These are phyloP conservation scores for Boletales sp. DNA, from an alignment of 768 basidiomycete species.

Conservation along the genomic window DNA sequence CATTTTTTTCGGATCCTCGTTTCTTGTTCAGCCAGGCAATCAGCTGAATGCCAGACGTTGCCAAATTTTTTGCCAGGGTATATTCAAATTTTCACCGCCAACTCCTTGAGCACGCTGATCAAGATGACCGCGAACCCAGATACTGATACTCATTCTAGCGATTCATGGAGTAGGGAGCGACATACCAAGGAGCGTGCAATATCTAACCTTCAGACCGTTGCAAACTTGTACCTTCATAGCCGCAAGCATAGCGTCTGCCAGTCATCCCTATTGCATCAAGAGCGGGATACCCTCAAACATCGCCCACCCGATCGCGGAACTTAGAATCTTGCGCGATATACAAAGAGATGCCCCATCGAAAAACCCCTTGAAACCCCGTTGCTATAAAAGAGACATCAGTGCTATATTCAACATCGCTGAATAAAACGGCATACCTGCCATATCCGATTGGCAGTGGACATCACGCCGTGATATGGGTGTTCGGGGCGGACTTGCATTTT, in stretches of 20 bases:
- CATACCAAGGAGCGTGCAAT: no score
- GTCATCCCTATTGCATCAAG: slow-evolving; percentile 53
- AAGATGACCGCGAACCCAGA: no score
- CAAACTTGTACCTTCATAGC: no score
- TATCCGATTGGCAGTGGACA: slow-evolving; percentile 60
- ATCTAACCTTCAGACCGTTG: no score
- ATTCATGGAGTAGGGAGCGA: no score
- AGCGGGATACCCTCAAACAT: slow-evolving; percentile 81
- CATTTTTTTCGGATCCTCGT: no score
- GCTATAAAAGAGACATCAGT: slow-evolving; percentile 40
- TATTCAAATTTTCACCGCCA: slow-evolving; percentile 43
- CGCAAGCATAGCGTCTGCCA: no score
- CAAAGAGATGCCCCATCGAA: slow-evolving; percentile 85
- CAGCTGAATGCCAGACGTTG: no score
- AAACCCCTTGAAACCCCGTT: slow-evolving; percentile 76
- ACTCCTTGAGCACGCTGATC: no score
- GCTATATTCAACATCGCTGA: neutral
- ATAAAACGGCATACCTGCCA: slow-evolving; percentile 51
- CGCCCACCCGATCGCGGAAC: slow-evolving; percentile 90
- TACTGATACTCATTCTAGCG: no score
- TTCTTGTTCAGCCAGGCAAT: no score
- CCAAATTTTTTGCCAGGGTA: no score
- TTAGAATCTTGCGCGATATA: slow-evolving; percentile 80
- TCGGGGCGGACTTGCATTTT: slow-evolving; percentile 89
- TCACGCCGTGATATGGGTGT: slow-evolving; percentile 68